Base-by-base conservation (phyloP, 352 stramenopile genomes). In the Phytopythium delawarense region DNA sequence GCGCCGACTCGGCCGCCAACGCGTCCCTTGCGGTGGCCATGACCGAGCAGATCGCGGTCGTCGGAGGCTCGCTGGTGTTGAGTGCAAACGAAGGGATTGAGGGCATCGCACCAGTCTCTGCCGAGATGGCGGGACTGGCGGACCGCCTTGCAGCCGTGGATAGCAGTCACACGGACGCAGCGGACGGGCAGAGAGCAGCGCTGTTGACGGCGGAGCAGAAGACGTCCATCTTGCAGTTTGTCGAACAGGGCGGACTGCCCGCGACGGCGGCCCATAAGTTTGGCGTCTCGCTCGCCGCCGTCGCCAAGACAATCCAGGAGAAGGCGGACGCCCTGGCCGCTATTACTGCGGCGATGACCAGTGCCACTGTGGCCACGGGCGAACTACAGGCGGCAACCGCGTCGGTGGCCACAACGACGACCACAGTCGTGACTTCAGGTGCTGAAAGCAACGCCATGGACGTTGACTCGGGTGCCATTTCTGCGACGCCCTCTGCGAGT, bases 271-370 rank as follows among this genome's bases (percentile, higher is more conserved):
- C 79, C 1, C 74, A 81, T 35, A 78, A 81, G 66, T 89, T 86
- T 58, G 78, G 76, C 18, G 63, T 89, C 40, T 87, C 79, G 7
- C 67, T 76, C 20, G 73, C 77, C 1, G 77, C 75, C 0, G 77
- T 89, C 45, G 84, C 77, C 30, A 89, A 85, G 61, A 77, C 85
- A 59, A 70, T 87, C 12, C 87, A 89, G 60, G 77, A 86, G 5
- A 60, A 60, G 28, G 55, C 65, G 66, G 35, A 48, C n/a, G 74
- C 81, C 18, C 44, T 64, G 6, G 81, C 79, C 51, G 66, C 63
- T 35, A 55, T 51, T 28, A 62, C 58, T n/a, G 60, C 49, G 11
- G 30, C 52, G 34, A 48, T 48, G 42, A 8, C 18, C 18, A 48
- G 42, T 18, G 13, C 18, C 20, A 18, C 42, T 13, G 18, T 20